Evolutionary conservation across 306 rosid species (phyloP), one percentile per base, ranked within the genome.

Genomic region (Fragaria vesca): DNA sequence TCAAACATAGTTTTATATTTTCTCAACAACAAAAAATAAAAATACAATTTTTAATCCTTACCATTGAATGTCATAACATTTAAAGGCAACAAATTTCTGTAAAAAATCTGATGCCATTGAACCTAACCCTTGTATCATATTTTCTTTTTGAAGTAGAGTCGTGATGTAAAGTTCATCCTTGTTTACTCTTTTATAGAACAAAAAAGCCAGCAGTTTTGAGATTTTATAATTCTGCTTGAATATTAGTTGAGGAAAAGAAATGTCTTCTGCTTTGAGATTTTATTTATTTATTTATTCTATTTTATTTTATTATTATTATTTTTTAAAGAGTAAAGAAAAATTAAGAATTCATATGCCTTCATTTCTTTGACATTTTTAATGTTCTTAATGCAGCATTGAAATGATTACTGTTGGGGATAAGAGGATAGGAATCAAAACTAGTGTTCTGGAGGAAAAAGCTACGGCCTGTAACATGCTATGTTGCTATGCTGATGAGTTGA

Each of bases 401-500:
- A 94, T 96, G 72, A 94, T 94, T 79, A 92, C 97, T 48, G 97
- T 94, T 9, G 98, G 98, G 74, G 98, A 94, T 78, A 94, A 94
- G 80, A 83, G 98, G 84, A 94, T 94, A 77, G 98, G 98, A 66
- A 94, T 94, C 83, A 94, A 87, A 85, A 94, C 98, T 68, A 94
- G 98, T 76, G 98, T 94, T 51, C 88, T 94, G 75, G 98, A 94
- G 85, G 98, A 94, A 79, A 94, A 94, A 83, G 98, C 98, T 81
- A 94, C 97, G 9, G 98, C 98, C 74, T 94, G 98, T 85, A 94
- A 94, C 85, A 90, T 94, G 98, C 88, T 94, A 42, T 94, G 97
- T 85, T 94, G 98, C 86, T 94, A 92, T 83, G 98, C 98, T 61
- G 97, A 94, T 82, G 97, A 94, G 86, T 73, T 94, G 80, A 94